These are phyloP conservation scores for Phytopythium oedochilum DNA, from an alignment of 352 stramenopile genomes.

Conservation along the genomic window DNA sequence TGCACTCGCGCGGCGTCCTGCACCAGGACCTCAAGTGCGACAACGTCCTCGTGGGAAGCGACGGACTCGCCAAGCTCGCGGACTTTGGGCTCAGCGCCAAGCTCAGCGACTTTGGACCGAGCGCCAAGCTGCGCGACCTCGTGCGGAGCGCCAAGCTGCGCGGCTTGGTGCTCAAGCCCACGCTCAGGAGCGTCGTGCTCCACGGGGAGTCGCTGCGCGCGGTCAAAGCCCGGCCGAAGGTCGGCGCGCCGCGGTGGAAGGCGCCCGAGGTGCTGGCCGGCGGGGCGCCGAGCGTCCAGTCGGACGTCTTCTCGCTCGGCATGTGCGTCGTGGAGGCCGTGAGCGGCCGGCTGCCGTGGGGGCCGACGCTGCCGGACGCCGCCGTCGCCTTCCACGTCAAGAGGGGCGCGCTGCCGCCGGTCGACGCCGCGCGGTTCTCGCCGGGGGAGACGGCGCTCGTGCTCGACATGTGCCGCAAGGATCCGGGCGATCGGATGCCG, in stretches of 20 bases:
- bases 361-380: constrained; percentile 10
- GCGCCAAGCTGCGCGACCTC: not conserved
- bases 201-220: too few relatives aligned
- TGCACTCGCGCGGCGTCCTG: constrained; percentile 5
- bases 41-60: constrained; percentile 7
- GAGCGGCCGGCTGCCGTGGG: constrained; percentile 21
- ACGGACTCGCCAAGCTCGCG: constrained; percentile 6
- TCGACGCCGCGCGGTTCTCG: constrained; percentile 15
- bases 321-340: constrained; percentile 33
- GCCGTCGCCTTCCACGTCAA: constrained; percentile 24
- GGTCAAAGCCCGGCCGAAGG: not conserved
- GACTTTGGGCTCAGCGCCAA: constrained; percentile 7
- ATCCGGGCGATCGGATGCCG: constrained; percentile 11
- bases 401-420: constrained; percentile 13
- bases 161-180: not conserved
- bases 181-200: too few relatives aligned
- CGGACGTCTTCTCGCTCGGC: constrained; percentile 24
- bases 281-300: constrained; percentile 8
- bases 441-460: constrained; percentile 29
- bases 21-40: constrained; percentile 9
- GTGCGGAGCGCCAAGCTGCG: not conserved
- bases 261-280: constrained; percentile 19
- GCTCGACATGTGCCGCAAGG: constrained; percentile 21
- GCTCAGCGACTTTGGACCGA: not conserved
- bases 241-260: constrained; percentile 24